These are phyloP conservation scores for Russula earlei DNA, from an alignment of 768 basidiomycete species.

Conservation along the genomic window DNA sequence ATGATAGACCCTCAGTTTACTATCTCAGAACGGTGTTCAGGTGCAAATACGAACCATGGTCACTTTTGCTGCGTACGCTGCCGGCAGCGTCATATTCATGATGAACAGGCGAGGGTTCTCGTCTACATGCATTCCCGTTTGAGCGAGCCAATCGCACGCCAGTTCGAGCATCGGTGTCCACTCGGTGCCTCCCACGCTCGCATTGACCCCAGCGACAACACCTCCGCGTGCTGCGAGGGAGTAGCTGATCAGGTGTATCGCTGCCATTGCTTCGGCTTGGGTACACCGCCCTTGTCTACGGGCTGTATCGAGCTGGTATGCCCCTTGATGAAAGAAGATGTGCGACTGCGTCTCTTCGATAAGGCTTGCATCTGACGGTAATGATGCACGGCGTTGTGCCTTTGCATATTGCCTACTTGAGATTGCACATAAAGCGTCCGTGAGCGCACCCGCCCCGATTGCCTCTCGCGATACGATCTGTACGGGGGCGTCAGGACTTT, in stretches of 20 bases:
- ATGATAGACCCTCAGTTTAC: not conserved
- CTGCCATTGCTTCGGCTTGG: constrained; percentile 68
- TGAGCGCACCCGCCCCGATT: constrained; percentile 9
- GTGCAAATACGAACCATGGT: constrained; percentile 49
- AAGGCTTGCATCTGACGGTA: not conserved
- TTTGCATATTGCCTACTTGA: constrained; percentile 15
- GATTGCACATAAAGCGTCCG: constrained; percentile 18
- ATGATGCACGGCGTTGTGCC: constrained; percentile 11
- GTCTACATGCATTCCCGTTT: constrained; percentile 51
- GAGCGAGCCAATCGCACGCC: constrained; percentile 66
- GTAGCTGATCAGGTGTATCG: constrained; percentile 66
- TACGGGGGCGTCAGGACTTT: not conserved
- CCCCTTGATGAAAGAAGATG: constrained; percentile 17
- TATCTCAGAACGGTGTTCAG: not conserved
- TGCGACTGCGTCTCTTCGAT: constrained; percentile 14
- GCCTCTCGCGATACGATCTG: constrained; percentile 14
- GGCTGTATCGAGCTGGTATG: constrained; percentile 16
- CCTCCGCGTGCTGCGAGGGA: constrained; percentile 33
- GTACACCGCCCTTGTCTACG: constrained; percentile 22
- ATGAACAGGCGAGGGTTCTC: constrained; percentile 57
- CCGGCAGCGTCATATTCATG: constrained; percentile 42
- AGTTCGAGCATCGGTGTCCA: constrained; percentile 66
- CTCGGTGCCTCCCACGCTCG: constrained; percentile 42
- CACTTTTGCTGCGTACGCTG: constrained; percentile 55
- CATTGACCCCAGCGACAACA: constrained; percentile 36